Percentiles rank a stretch among this genome's conserved stretches.
Conservation (phyloP, 2,329 filamentous ascomycete species). For the Trichoderma endophyticum region DNA sequence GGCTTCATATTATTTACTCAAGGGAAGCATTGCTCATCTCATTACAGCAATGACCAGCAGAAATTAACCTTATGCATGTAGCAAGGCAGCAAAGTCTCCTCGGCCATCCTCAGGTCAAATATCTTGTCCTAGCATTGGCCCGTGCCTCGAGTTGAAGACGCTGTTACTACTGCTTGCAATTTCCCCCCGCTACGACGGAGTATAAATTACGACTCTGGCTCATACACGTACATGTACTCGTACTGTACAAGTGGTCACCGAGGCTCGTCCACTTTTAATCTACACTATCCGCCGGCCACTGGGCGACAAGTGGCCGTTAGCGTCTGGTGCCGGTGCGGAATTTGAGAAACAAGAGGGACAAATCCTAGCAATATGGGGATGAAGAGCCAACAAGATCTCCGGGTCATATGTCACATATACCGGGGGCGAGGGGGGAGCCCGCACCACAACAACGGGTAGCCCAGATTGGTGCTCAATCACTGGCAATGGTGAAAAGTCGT, state of each 20-base stretch:
- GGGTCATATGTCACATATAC: constrained; percentile 17
- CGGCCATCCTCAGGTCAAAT: neutral
- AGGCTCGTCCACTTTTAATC: constrained; percentile 2
- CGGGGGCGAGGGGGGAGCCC: neutral
- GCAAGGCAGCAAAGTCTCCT: neutral
- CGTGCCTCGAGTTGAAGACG: neutral
- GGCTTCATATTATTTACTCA: neutral
- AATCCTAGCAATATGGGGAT: neutral
- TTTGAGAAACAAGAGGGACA: neutral
- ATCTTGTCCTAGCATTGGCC: neutral
- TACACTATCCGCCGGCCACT: neutral
- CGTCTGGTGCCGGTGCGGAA: neutral
- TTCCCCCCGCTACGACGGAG: neutral
- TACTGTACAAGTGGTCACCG: neutral
- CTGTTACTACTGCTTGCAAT: neutral
- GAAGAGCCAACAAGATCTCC: constrained; percentile 15
- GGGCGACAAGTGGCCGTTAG: neutral
- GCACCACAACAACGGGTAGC: neutral
- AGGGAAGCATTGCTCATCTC: neutral
- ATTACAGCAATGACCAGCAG: neutral
- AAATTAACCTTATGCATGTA: neutral
- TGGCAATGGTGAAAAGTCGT: neutral
- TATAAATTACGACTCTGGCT: neutral
- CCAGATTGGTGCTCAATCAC: neutral
- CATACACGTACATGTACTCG: neutral